phyloP scores from a whole-genome alignment of 495 filamentous ascomycete genomes.

The Parathielavia hyrcaniae region DNA sequence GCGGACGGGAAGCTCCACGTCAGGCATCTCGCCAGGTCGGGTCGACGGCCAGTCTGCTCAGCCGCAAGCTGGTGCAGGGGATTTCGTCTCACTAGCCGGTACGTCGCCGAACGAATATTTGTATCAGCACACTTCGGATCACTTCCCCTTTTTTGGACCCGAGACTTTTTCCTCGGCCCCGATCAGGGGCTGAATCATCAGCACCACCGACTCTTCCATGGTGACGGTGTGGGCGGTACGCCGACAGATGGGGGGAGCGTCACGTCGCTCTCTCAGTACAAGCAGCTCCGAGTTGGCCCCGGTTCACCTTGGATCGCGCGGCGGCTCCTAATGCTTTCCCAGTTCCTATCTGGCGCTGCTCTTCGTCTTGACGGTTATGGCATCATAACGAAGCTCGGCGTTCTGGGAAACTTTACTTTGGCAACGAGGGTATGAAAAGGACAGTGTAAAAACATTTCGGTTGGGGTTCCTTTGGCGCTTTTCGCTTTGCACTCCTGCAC shows the following conservation, averaged over 20 bases:
- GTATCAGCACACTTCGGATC: conserved; percentile 35
- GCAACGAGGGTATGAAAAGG: conserved; percentile 17
- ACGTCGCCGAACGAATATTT: conserved; percentile 36
- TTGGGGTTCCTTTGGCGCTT: neutral
- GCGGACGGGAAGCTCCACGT: neutral
- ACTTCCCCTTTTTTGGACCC: conserved; percentile 36
- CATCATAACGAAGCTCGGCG: conserved; percentile 20
- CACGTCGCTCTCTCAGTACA: neutral
- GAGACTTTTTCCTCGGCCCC: conserved; percentile 40
- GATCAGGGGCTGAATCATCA: conserved; percentile 26
- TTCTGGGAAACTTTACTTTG: conserved; percentile 2
- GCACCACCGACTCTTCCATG: neutral
- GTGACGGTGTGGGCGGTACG: neutral
- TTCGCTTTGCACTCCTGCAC: neutral
- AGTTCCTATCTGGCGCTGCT: conserved; percentile 7
- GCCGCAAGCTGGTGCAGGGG: conserved; percentile 26
- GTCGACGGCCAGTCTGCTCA: conserved; percentile 21
- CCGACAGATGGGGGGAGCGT: neutral
- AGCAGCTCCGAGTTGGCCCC: neutral
- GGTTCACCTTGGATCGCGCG: neutral
- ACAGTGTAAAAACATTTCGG: conserved; percentile 6
- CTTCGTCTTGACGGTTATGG: conserved; percentile 5
- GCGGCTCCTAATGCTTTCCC: conserved; percentile 4
- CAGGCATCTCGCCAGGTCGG: neutral
- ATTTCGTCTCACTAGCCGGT: conserved; percentile 34